Evolutionary conservation across 2,329 filamentous ascomycete species (phyloP), one percentile per base, ranked within the genome.

Genomic region (Pestalotiopsis sp.): DNA sequence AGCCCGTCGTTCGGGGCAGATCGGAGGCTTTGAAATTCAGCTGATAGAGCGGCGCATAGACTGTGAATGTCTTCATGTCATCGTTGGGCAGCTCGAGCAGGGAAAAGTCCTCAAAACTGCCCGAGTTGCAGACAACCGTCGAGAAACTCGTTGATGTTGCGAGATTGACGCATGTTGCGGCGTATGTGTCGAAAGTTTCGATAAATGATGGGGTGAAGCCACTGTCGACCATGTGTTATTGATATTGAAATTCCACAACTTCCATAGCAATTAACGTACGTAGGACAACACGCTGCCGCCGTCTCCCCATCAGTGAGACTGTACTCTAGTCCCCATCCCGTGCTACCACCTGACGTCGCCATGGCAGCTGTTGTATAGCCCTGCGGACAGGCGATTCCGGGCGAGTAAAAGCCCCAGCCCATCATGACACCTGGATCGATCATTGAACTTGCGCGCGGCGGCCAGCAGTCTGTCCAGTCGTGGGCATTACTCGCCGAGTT

Each of bases 341-440:
- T 66, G 5, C 14, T 36, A 13, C 64, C 66, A 6, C 66, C 70
- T 23, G 66, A 60, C 14, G 69, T 72, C 6, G 72, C 72, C 17
- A 66, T 58, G 31, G 70, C 71, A 3, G 71, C 72, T 14, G 70
- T 70, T 4, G 62, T 66, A 66, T 73, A 74, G 64, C 73, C 72
- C 31, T 66, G 57, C 2, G 72, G 73, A 38, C 72, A 75, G 12
- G 45, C 52, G 25, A 71, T 17, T n/a, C 70, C 72, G 1, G 73
- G 73, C 20, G 71, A 73, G 64, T 75, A 75, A 39, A 72, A 68
- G 6, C 72, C 71, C 70, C 70, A 73, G 20, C 71, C 70, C 64
- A 68, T 66, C 66, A 73, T 67, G 4, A 69, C 69, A 12, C 67
- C 69, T 14, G 70, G 69, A 59, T 71, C 68, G 1, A 36, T 64